Base-by-base conservation (phyloP, 441 rosid species). In the Gossypium laxum region DNA sequence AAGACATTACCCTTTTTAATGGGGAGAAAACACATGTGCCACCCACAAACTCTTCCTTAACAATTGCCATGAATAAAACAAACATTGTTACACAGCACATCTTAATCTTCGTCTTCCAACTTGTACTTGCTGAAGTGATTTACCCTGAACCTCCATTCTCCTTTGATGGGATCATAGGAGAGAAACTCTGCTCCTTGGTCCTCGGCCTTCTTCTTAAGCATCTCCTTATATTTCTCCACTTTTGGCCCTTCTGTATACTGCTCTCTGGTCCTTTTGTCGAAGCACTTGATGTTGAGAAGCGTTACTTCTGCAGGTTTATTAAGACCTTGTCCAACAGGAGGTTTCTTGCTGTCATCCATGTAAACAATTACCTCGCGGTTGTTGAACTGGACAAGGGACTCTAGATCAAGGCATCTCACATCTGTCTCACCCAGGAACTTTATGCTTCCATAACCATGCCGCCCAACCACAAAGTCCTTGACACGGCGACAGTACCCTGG, bases 281-380 rank as follows among this genome's bases (percentile, higher is more conserved):
- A 78, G 82, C 97, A 95, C 74, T 91, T 95, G 70, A 95, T 90
- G 79, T 92, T 95, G 8, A 95, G 91, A 69, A 95, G 89, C 1
- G 92, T 91, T 5, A 95, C 98, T 75, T 85, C 97, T 0, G 98
- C 97, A 5, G 96, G 91, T 81, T 92, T 95, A 45, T 95, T 95
- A 51, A 92, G 87, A 41, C 98, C 99, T 79, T 95, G 85, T 56
- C 99, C 99, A 3, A 91, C 85, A 1, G 96, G 92, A 2, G 98
- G 98, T 74, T 92, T 95, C 78, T 88, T 82, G 82, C 84, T 86
- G 58, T 92, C 98, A 51, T 95, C 98, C 90, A 86, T 83, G 86
- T 95, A 95, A n/a, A 95, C 99, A 38, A 89, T 82, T 76, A 95
- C 99, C 81, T 95, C 97, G 5, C 93, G 71, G 75, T 90, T 90